Base-by-base conservation (phyloP, 768 basidiomycete species). In the Leucocoprinus sp. region DNA sequence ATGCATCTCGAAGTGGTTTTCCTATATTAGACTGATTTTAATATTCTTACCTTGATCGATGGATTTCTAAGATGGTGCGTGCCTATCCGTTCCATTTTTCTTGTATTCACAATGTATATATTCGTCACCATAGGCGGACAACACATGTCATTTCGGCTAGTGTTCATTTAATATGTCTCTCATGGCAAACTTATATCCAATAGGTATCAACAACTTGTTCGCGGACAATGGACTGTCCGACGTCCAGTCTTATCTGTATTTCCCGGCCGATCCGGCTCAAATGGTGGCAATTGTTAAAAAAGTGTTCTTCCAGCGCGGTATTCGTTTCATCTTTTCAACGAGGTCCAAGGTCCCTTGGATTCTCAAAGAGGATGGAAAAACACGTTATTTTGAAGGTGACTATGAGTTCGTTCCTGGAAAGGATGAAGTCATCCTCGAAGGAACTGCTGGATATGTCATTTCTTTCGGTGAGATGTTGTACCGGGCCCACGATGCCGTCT, bases 291-390 rank as follows among this genome's bases (percentile, higher is more conserved):
- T 90, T 56, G 70, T 93, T 55, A 64, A 82, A 52, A 71, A 72
- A 15, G 84, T 91, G 22, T 90, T 93, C 71, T 91, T 90, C 64
- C 75, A 89, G 49, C 76, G 75, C 33, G 89, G 90, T 17, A 34
- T 92, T 9, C 83, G 90, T 48, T 92, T 92, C 62, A 66, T 93
- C 55, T 92, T 92, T 66, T 91, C 87, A 4, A 92, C 90, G 4
- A 84, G 90, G 33, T 78, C 90, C 24, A 93, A 93, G 64, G 85
- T 92, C 3, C 90, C 90, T 21, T 90, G 78, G 66, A 82, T 93
- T 59, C 76, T 91, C 50, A 74, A 83, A 57, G 80, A 80, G 55
- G 80, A 90, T 54, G 81, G 87, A 8, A 62, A 74, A 54, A 69
- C 74, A 33, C 74, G 67, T 46, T 80, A 73, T 68, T 90, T 80